A percentile compares a stretch with the other conserved stretches of the same genome.
These are phyloP conservation scores for Psidium guajava DNA, from an alignment of 345 rosid species.

Conservation along the genomic window DNA sequence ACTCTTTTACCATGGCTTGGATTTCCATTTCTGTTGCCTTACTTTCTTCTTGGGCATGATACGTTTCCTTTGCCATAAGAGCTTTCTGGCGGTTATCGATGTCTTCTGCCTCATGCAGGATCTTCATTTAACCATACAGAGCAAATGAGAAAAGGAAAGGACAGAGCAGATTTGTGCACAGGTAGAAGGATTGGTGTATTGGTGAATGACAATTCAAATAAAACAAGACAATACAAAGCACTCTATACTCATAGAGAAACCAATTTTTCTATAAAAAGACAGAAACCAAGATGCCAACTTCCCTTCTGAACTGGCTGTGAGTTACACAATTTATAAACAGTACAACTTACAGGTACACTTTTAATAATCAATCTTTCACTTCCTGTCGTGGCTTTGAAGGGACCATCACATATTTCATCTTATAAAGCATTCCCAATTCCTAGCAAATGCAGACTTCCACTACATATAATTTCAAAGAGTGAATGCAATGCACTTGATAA, in stretches of 20 bases:
- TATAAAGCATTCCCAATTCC: background rate
- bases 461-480: background rate
- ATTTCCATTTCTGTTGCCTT: constrained; percentile 40
- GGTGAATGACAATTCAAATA: background rate
- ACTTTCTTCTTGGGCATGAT: constrained; percentile 43
- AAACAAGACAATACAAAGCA: background rate
- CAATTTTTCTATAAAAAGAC: background rate
- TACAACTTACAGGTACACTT: background rate
- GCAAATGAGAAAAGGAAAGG: background rate
- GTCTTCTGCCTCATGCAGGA: constrained; percentile 57
- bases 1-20: constrained; percentile 36
- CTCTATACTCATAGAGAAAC: background rate
- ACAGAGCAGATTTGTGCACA: background rate
- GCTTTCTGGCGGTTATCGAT: constrained; percentile 45
- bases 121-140: constrained; percentile 27
- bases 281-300: background rate
- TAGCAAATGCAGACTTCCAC: background rate
- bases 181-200: background rate
- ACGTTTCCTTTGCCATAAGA: constrained; percentile 52
- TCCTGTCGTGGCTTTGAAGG: background rate
- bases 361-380: background rate
- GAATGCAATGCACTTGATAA: background rate
- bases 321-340: background rate
- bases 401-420: background rate
- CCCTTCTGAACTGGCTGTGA: background rate